These are phyloP conservation scores for Berberis vulgaris DNA, from an alignment of 164 flowering plant species.

Conservation along the genomic window DNA sequence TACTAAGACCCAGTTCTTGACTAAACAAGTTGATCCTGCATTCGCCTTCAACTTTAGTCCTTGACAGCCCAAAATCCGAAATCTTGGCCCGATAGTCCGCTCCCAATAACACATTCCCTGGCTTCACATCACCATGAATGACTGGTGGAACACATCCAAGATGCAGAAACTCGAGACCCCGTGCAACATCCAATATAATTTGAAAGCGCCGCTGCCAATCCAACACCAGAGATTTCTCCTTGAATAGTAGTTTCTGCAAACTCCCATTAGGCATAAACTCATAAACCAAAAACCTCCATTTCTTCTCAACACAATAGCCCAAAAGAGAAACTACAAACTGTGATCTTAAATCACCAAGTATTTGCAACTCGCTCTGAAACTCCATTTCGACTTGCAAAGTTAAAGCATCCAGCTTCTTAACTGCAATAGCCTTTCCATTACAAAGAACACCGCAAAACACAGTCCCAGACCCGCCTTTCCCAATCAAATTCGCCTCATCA, in stretches of 20 bases:
- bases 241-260: conserved; percentile 70
- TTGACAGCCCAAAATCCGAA: conserved; percentile 94
- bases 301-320: conserved; percentile 70
- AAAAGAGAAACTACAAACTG: conserved; percentile 63
- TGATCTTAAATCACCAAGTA: conserved; percentile 67
- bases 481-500: conserved; percentile 43
- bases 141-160: conserved; percentile 84
- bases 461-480: conserved; percentile 83
- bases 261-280: conserved; percentile 94
- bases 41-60: conserved; percentile 70
- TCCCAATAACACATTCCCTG: conserved; percentile 86
- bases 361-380: conserved; percentile 85
- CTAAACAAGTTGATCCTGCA: conserved; percentile 70
- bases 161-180: conserved; percentile 75
- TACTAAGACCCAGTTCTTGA: conserved; percentile 57
- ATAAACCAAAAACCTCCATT: conserved; percentile 55
- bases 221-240: conserved; percentile 17
- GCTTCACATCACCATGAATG: conserved; percentile 94
- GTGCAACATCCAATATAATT: conserved; percentile 60
- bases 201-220: conserved; percentile 66
- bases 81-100: conserved; percentile 60
- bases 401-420: conserved; percentile 50
- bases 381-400: conserved; percentile 58
- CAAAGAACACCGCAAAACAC: conserved; percentile 67
- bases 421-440: conserved; percentile 71